Percentiles rank a stretch among this genome's conserved stretches.
Evolutionary conservation across 768 basidiomycete species (phyloP).

Genomic region (Sporobolomyces roseus): DNA sequence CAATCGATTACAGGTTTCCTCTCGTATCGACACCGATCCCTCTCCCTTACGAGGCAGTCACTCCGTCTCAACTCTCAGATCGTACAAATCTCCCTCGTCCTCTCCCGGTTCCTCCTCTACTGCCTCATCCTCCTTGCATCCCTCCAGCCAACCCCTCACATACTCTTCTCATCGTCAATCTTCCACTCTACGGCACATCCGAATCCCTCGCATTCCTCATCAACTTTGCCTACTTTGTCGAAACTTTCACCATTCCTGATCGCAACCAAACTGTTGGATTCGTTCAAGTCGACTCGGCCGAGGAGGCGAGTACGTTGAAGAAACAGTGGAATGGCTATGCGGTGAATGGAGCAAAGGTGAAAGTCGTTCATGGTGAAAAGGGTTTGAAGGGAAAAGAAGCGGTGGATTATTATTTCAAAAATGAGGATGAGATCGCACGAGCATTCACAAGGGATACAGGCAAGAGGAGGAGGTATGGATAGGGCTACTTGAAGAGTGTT

Average conservation of each 20-base stretch:
- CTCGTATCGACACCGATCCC: no score
- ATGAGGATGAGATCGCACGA: no score
- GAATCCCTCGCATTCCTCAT: neutral
- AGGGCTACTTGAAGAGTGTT: no score
- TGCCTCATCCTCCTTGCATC: no score
- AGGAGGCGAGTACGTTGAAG: neutral
- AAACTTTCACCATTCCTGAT: neutral
- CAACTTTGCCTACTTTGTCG: neutral
- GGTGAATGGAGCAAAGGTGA: neutral
- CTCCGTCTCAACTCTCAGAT: no score
- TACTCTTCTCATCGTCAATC: neutral
- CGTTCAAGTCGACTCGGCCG: neutral
- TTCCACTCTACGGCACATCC: neutral
- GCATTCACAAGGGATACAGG: no score
- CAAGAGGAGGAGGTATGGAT: no score
- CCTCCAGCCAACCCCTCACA: neutral
- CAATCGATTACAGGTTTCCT: no score
- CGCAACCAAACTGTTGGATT: slow-evolving; percentile 1
- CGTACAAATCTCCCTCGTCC: no score
- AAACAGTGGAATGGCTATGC: slow-evolving; percentile 8
- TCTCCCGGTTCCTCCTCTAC: no score
- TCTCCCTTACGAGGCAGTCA: no score
- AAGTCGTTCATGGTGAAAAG: neutral
- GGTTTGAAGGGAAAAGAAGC: neutral
- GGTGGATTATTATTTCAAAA: neutral